Percentiles rank a stretch among this genome's conserved stretches.
Conservation (phyloP, 2,329 filamentous ascomycete species). For the Zymoseptoria crescenta region DNA sequence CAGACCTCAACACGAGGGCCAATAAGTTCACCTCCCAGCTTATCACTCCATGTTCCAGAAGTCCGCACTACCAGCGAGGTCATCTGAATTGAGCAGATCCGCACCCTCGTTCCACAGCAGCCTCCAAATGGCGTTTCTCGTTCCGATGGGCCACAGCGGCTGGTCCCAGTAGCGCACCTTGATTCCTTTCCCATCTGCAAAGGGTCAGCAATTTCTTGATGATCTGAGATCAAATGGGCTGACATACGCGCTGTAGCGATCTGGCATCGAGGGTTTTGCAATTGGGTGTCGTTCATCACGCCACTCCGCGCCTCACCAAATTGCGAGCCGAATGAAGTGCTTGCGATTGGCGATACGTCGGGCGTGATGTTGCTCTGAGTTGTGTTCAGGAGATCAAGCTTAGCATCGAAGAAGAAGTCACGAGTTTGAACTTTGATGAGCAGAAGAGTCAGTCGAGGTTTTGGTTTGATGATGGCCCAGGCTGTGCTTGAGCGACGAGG, state of each 20-base stretch:
- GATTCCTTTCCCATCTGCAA: constrained; percentile 51
- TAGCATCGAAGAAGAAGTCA: constrained; percentile 54
- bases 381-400: constrained; percentile 39
- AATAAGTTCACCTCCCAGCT: not conserved
- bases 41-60: constrained; percentile 29
- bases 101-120: constrained; percentile 50
- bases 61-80: constrained; percentile 46
- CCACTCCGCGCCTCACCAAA: constrained; percentile 33
- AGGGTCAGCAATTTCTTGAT: too few species aligned
- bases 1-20: too few species aligned
- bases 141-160: constrained; percentile 52
- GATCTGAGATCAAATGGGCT: too few species aligned
- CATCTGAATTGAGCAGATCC: constrained; percentile 58
- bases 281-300: constrained; percentile 41
- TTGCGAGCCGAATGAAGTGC: constrained; percentile 40
- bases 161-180: constrained; percentile 56
- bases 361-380: constrained; percentile 40
- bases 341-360: constrained; percentile 47
- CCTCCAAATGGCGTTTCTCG: constrained; percentile 52
- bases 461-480: not conserved
- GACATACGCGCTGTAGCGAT: constrained; percentile 28
- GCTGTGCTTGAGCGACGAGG: not conserved
- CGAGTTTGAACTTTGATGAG: constrained; percentile 9
- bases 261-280: constrained; percentile 45
- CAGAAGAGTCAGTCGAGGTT: not conserved